Evolutionary conservation across 1,139 yeast species (phyloP).

Genomic region (Geotrichum histeridarum): DNA sequence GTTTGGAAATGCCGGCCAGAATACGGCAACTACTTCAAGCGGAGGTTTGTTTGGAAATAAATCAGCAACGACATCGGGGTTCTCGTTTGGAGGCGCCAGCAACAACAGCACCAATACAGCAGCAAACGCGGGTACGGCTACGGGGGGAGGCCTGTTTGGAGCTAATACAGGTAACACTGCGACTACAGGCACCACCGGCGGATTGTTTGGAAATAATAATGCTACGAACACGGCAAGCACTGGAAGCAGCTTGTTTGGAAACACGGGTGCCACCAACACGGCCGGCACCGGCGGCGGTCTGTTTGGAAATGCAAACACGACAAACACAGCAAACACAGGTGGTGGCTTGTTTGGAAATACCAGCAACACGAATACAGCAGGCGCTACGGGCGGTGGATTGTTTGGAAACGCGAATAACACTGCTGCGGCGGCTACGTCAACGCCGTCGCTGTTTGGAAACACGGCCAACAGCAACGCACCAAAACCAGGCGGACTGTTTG

Average conservation of each 20-base stretch:
- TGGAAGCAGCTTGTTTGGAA: constrained; percentile 29
- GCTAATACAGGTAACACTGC: constrained; percentile 8
- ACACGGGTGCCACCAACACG: constrained; percentile 6
- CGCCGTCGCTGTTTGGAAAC: constrained; percentile 19
- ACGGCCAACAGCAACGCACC: constrained; percentile 23
- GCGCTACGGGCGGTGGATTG: constrained; percentile 5
- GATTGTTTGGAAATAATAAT: constrained; percentile 20
- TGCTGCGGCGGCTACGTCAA: constrained; percentile 19
- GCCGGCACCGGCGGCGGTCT: constrained; percentile 23
- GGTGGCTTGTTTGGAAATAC: constrained; percentile 40
- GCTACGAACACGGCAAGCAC: constrained; percentile 20
- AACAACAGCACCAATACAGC: constrained; percentile 14
- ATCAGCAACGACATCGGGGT: constrained; percentile 35
- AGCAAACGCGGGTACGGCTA: neutral
- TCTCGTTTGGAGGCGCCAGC: constrained; percentile 30
- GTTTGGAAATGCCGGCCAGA: constrained; percentile 20
- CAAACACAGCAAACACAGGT: neutral
- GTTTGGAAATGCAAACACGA: constrained; percentile 26
- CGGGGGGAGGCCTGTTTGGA: constrained; percentile 24
- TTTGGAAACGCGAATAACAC: constrained; percentile 21
- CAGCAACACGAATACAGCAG: constrained; percentile 22
- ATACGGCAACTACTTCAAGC: constrained; percentile 14
- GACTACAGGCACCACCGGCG: constrained; percentile 27
- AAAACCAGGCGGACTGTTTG: constrained; percentile 11
- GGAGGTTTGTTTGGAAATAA: constrained; percentile 31